These are phyloP conservation scores for Trifolium pratense DNA, from an alignment of 306 rosid species.

Conservation along the genomic window DNA sequence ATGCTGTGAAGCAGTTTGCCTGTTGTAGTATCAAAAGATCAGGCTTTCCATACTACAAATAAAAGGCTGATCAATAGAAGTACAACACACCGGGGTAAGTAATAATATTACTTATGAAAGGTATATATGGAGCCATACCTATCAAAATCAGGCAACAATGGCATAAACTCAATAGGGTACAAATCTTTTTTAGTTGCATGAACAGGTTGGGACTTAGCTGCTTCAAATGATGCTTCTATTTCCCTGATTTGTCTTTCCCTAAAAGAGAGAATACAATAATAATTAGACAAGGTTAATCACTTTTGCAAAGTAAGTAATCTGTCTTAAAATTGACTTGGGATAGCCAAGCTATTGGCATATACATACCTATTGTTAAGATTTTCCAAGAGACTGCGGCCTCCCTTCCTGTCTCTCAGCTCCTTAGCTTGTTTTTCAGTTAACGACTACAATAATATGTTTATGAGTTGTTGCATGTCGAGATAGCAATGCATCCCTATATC, in stretches of 20 bases:
- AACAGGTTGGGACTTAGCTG: conserved; percentile 86
- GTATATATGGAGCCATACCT: conserved; percentile 57
- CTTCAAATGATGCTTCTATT: conserved; percentile 96
- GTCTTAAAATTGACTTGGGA: conserved; percentile 12
- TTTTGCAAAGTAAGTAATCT: conserved; percentile 10
- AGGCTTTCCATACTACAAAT: conserved; percentile 19
- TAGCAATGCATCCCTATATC: conserved; percentile 30
- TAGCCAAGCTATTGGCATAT: conserved; percentile 18
- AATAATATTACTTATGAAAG: conserved; percentile 23
- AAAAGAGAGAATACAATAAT: conserved; percentile 36
- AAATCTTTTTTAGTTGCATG: conserved; percentile 88
- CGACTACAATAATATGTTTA: conserved; percentile 61
- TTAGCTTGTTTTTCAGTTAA: conserved; percentile 97
- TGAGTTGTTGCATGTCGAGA: conserved; percentile 33
- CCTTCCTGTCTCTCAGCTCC: conserved; percentile 88
- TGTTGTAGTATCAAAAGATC: conserved; percentile 27
- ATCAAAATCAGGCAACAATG: conserved; percentile 86
- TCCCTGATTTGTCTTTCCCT: conserved; percentile 97
- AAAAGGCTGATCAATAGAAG: not conserved
- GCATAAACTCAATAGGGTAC: conserved; percentile 92
- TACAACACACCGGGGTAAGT: not conserved
- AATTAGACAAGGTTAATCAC: conserved; percentile 25
- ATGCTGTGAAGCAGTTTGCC: conserved; percentile 26
- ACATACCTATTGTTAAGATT: conserved; percentile 76
- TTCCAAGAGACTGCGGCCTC: conserved; percentile 73